Evolutionary conservation across 345 rosid genomes (phyloP).

Genomic region (Eutrema heterophyllum): DNA sequence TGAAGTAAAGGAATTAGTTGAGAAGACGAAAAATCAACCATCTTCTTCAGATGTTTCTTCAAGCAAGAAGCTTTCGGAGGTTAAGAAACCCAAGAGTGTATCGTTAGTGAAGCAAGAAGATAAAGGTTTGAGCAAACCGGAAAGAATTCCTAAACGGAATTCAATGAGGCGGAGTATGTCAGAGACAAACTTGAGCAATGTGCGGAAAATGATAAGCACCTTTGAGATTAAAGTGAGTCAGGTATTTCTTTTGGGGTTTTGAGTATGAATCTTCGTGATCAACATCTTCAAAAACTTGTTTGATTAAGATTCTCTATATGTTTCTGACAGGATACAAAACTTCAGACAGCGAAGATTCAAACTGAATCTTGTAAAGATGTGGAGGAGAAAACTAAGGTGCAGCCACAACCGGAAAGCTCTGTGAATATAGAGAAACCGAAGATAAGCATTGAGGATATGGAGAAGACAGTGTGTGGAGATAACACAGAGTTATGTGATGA

Average conservation of each 20-base stretch:
- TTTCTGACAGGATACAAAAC: conserved; percentile 21
- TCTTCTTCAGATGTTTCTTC: conserved; percentile 21
- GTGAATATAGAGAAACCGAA: conserved; percentile 34
- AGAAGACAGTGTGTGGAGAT: not conserved
- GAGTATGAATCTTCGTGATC: conserved; percentile 8
- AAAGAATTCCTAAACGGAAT: conserved; percentile 11
- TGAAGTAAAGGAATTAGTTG: conserved; percentile 6
- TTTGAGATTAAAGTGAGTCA: conserved; percentile 63
- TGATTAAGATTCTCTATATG: conserved; percentile 9
- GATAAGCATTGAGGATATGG: not conserved
- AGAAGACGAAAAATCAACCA: conserved; percentile 18
- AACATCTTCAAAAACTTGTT: not conserved
- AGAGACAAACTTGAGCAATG: conserved; percentile 48
- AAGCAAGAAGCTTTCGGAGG: conserved; percentile 18
- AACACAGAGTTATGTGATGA: conserved; percentile 24
- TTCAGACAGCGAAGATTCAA: not conserved
- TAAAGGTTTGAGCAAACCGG: not conserved
- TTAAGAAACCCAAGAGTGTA: conserved; percentile 12
- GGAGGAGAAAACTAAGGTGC: not conserved
- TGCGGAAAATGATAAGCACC: conserved; percentile 68
- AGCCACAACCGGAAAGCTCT: not conserved
- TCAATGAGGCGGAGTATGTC: conserved; percentile 28
- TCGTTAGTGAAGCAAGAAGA: conserved; percentile 19
- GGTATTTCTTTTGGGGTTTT: conserved; percentile 32
- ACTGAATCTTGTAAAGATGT: conserved; percentile 3